These are phyloP conservation scores for Beta macrorhiza DNA, from an alignment of 179 eudicot genomes.

Conservation along the genomic window DNA sequence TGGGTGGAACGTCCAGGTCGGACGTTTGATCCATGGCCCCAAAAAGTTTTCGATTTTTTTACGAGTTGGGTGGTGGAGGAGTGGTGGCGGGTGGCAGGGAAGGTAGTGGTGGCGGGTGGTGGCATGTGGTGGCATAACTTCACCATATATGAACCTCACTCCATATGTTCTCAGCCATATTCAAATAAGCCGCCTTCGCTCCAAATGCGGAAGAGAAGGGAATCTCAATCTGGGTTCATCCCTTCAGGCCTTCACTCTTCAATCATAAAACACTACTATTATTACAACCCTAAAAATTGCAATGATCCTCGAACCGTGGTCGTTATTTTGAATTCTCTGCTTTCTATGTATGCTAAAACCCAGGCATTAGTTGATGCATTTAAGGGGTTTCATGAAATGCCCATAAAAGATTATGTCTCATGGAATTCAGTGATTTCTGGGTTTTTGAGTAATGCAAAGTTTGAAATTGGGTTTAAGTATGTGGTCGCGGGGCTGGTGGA, in stretches of 20 bases:
- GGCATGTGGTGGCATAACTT: conserved; percentile 6
- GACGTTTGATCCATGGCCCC: too few relatives aligned
- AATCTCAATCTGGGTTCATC: conserved; percentile 61
- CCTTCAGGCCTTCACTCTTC: conserved; percentile 57
- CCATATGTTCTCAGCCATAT: conserved; percentile 33
- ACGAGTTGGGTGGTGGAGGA: too few relatives aligned
- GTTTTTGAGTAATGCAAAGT: conserved; percentile 40
- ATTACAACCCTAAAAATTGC: conserved; percentile 29
- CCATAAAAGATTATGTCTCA: conserved; percentile 63
- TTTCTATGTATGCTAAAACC: conserved; percentile 55
- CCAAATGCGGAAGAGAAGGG: conserved; percentile 53
- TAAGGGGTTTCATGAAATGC: conserved; percentile 81
- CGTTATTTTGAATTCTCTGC: conserved; percentile 63
- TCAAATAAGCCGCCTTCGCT: conserved; percentile 44
- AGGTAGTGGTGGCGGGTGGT: too few relatives aligned
- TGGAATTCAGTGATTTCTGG: conserved; percentile 75
- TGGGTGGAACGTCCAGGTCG: too few relatives aligned
- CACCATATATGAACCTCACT: conserved; percentile 14
- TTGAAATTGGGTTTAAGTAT: conserved; percentile 49
- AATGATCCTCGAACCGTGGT: conserved; percentile 19
- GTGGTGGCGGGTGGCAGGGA: too few relatives aligned
- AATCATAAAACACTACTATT: conserved; percentile 45
- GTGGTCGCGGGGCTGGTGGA: too few relatives aligned
- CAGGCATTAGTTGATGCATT: conserved; percentile 43
- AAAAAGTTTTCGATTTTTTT: too few relatives aligned